Evolutionary conservation across 2,329 filamentous ascomycete genomes (phyloP), one percentile per base, ranked within the genome.

Genomic region (Orbilia brochopaga): DNA sequence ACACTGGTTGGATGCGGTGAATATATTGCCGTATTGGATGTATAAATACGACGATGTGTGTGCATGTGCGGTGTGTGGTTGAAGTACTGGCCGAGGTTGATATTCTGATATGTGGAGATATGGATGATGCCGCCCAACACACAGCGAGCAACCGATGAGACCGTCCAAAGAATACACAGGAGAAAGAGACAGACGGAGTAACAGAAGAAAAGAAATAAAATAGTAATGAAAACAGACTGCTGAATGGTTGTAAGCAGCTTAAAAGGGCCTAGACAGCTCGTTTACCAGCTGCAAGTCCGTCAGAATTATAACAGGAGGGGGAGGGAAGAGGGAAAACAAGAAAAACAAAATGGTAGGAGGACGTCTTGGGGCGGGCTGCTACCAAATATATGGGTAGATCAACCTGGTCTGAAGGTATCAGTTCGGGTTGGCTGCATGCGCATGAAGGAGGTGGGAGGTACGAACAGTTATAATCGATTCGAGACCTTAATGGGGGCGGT

Each of bases 351-450:
- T 50, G 35, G 53, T n/a, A 63, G 53, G 46, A 30, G 51, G n/a
- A 62, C 30, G 44, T 46, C 52, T 19, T 19, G 46, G 65, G 59
- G 53, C 21, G 65, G 57, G 51, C 42, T 58, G 58, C 58, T 58
- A 62, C 65, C 32, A 69, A 69, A 69, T 69, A 69, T 69, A 69
- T 69, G 65, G 44, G 52, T 37, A 58, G 65, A 63, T 69, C 65
- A 32, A 61, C 65, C n/a, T 48, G 44, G 44, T 48, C 44, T 52
- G 56, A 63, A 44, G 23, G 48, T 63, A 63, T 58, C 53, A 59
- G 55, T 42, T 66, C 37, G 19, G 42, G n/a, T 57, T 15, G 44
- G 44, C 44, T 48, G 44, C 44, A 48, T 48, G 44, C 44, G 44
- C 44, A 48, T 48, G 58, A 53, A 51, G 53, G 65, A 69, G 65